Base-by-base conservation (phyloP, 2,329 filamentous ascomycete genomes). In the Leptographium galeiforme region DNA sequence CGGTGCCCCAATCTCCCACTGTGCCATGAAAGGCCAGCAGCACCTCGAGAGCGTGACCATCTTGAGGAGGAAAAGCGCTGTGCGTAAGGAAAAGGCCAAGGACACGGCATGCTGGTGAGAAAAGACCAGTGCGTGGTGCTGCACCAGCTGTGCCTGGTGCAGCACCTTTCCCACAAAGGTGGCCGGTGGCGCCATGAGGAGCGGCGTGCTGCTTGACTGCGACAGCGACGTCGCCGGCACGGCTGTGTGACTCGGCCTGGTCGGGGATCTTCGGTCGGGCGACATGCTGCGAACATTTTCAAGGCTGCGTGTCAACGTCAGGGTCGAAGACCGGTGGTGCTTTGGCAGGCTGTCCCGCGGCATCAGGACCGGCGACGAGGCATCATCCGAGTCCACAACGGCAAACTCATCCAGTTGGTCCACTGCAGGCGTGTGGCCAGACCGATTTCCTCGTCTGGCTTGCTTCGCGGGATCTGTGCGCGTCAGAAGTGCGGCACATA, bases 11-110 rank as follows among this genome's bases (percentile, higher is more conserved):
- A 89, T 68, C 65, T 77, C 77, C 8, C 79, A 71, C 46, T 77
- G 82, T n/a, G 79, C 74, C 45, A 81, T 80, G 54, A 82, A 82
- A 0, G 89, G 89, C 64, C 80, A 81, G 65, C 89, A 95, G 1
- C 84, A 78, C 48, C 76, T 73, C 3, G 77, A 74, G 11, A 93
- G 67, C 0, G 80, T 79, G 13, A 76, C 68, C 10, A 89, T 68
- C 66, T 95, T 95, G 50, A 76, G 59, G 7, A 84, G 64, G 60
- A 95, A 90, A 1, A 90, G 60, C 1, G 66, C 60, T 3, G 87
- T 67, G 48, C 83, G 82, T 19, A 77, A 58, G 6, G 70, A 52
- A 49, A 67, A 64, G 65, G 66, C 61, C 57, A 67, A 58, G 6
- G 62, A 61, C 25, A 62, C 64, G 8, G 58, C 60, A 57, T 69